Base-by-base conservation (phyloP, 1,284 basidiomycete species). In the Malassezia vespertilionis region DNA sequence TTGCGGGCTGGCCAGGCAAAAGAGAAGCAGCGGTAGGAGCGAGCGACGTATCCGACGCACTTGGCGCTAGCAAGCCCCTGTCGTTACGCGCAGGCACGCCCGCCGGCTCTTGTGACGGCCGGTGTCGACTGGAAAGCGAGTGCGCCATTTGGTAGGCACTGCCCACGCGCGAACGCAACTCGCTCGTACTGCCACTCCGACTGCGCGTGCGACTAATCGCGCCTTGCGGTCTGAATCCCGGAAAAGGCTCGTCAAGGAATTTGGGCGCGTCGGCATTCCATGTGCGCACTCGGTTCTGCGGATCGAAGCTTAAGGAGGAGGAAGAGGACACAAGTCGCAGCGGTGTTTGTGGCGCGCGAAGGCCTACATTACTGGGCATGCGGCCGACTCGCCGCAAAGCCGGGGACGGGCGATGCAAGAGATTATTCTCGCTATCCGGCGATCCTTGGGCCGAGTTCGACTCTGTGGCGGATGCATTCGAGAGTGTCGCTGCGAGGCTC, bases 201-300 rank as follows among this genome's bases (percentile, higher is more conserved):
- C 42, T 45, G 9, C 48, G 48, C 14, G 43, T 36, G 24, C 42
- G 42, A n/a, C 33, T 34, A 9, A 45, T 39, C 0, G 18, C 20
- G 14, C 37, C 32, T 5, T 44, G 48, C 14, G 48, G 31, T 5
- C 48, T 42, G 23, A 45, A 36, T 3, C 48, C 48, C 1, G 42
- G 11, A n/a, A 26, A 45, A 9, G 47, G 47, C 32, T 50, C 47
- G 6, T 44, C 47, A 6, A 50, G 21, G 21, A 50, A 50, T 7
- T 28, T 33, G 1, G 36, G 35, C 2, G 17, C n/a, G 22, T 40
- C 33, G 18, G 21, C 4, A n/a, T n/a, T n/a, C 17, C 11, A 7
- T 14, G 9, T 21, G 22, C 7, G 3, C 24, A 21, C 26, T 5
- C 24, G 27, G 14, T 2, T 14, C 5, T 15, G 34, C 5, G 39